Base-by-base conservation (phyloP, 2,329 filamentous ascomycete genomes). In the Fusarium abutilonis region DNA sequence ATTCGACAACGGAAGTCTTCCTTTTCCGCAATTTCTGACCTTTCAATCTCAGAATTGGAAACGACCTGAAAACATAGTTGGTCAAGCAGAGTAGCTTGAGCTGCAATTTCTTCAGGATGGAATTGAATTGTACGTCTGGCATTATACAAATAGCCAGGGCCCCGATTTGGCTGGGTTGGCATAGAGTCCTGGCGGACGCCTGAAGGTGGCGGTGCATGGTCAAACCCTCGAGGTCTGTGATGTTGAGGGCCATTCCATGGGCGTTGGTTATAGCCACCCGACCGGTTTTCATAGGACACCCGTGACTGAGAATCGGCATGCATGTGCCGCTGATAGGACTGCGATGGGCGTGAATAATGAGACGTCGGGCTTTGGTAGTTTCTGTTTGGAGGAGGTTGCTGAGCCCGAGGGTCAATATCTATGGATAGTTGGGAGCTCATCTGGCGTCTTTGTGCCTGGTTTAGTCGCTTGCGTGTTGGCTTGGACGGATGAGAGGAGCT, bases 1-100 rank as follows among this genome's bases (percentile, higher is more conserved):
- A 96, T 83, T 23, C 78, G 77, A 41, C 77, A 71, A 44, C 91
- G 85, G 65, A 96, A 93, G 0, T 75, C 72, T 67, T 95, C 89
- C 70, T 95, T 96, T 63, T 88, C 83, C 3, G 81, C 77, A 47
- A 89, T 84, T 65, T 95, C 91, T 1, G 77, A 74, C 1, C 75
- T 70, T 34, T 82, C 82, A 60, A 94, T 92, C 64, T 89, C 86
- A 2, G 86, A 84, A 35, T 78, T 80, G 0, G 82, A 76, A 15
- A 92, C 67, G 13, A 75, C 71, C 28, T 71, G 58, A 40, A 69
- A 73, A 56, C 81, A 82, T 3, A 88, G 73, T 1, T 68, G 67
- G 19, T 87, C 83, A 13, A 89, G 77, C 13, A 83, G 69, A 14
- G 72, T 71, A 9, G 77, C 74, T 70, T 88, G 85, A 2, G 72